Conservation (phyloP, 169 alveolate genomes). For the Eimeria maxima region DNA sequence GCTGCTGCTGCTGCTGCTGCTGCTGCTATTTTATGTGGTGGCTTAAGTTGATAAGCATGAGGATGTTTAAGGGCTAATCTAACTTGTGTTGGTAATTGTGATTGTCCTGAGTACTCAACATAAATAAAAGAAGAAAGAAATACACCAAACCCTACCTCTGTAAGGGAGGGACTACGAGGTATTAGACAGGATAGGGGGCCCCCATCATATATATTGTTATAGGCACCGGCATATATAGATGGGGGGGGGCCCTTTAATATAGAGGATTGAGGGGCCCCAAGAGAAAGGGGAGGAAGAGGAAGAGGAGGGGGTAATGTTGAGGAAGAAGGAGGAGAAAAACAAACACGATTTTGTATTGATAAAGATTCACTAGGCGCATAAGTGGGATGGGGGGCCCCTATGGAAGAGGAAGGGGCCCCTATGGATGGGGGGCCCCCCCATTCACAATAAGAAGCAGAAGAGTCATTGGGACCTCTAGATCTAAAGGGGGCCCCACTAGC, state of each 20-base stretch:
- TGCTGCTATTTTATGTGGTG: too few species aligned
- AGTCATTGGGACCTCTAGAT: too few species aligned
- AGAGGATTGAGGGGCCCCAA: slow-evolving; percentile 31
- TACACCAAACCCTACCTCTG: not conserved
- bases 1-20: slow-evolving; percentile 5
- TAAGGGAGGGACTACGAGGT: not conserved
- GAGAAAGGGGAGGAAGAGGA: not conserved
- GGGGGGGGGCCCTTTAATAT: too few species aligned
- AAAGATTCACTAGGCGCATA: too few species aligned
- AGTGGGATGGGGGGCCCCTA: slow-evolving; percentile 47
- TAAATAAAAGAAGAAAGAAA: slow-evolving; percentile 16
- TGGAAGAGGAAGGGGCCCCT: too few species aligned
- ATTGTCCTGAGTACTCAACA: slow-evolving; percentile 25
- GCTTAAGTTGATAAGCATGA: slow-evolving; percentile 49
- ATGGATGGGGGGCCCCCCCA: not conserved
- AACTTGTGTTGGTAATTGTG: slow-evolving; percentile 60
- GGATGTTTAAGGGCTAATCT: slow-evolving; percentile 77
- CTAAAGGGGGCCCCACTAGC: slow-evolving; percentile 4
- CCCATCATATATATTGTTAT: too few species aligned
- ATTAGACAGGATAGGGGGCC: not conserved
- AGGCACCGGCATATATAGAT: too few species aligned
- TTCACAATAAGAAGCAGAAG: not conserved
- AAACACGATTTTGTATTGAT: not conserved
- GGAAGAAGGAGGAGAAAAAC: not conserved
- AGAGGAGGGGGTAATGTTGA: not conserved